Conservation (phyloP, 1,139 yeast genomes). For the Pichia terricola region DNA sequence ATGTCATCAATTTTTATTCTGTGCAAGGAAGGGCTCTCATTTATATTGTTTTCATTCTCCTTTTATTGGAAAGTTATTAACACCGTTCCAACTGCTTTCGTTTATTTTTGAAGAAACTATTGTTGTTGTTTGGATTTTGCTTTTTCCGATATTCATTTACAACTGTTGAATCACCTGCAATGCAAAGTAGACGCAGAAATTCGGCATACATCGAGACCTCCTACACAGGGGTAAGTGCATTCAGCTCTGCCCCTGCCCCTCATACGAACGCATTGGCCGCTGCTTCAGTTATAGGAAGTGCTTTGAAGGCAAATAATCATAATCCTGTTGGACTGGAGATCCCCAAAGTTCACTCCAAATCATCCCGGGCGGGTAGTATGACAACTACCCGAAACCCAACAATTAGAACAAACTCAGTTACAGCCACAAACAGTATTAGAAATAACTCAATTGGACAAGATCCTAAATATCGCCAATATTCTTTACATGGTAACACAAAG, state of each 20-base stretch:
- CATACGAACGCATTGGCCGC: slow-evolving; percentile 26
- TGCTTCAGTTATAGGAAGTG: slow-evolving; percentile 27
- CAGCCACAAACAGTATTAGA: slow-evolving; percentile 1
- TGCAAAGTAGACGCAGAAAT: slow-evolving; percentile 8
- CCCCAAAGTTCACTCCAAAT: slow-evolving; percentile 14
- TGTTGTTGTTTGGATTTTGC: too few species aligned
- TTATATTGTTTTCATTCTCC: too few species aligned
- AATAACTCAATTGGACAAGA: slow-evolving; percentile 9
- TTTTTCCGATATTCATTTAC: too few species aligned
- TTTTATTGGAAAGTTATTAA: too few species aligned
- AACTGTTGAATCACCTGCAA: not conserved
- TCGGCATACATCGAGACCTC: slow-evolving; percentile 13
- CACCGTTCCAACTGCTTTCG: too few species aligned
- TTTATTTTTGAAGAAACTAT: too few species aligned
- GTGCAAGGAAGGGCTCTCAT: too few species aligned
- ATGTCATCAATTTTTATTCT: too few species aligned
- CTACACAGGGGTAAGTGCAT: slow-evolving; percentile 21
- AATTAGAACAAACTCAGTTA: not conserved
- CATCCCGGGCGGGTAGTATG: slow-evolving; percentile 17
- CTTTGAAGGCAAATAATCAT: slow-evolving; percentile 23
- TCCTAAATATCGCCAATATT: slow-evolving; percentile 7
- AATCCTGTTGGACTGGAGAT: slow-evolving; percentile 16
- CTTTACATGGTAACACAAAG: slow-evolving; percentile 5
- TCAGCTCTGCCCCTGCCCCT: slow-evolving; percentile 20
- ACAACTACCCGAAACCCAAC: not conserved